These are phyloP conservation scores for Setomelanomma holmii DNA, from an alignment of 2,329 filamentous ascomycete genomes.

Conservation along the genomic window DNA sequence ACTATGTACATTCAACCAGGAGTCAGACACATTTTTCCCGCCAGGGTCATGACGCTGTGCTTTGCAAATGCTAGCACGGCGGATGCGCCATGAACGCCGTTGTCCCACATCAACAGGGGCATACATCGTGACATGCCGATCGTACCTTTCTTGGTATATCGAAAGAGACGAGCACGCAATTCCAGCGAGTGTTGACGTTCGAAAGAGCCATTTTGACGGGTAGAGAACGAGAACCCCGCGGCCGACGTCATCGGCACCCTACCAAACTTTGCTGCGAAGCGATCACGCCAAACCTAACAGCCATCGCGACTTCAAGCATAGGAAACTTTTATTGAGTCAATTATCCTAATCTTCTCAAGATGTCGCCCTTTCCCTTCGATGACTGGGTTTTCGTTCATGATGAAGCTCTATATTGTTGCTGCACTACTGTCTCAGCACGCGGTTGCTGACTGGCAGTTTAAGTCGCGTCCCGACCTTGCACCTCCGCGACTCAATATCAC, in stretches of 20 bases:
- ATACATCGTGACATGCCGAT: not conserved
- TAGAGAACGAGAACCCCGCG: slow-evolving; percentile 3
- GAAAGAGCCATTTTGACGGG: not conserved
- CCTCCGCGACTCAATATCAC: slow-evolving; percentile 56
- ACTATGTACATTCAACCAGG: no score
- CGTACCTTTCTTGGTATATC: not conserved
- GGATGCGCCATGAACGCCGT: slow-evolving; percentile 1
- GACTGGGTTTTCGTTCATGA: not conserved
- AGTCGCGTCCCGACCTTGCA: slow-evolving; percentile 53
- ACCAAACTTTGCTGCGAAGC: slow-evolving; percentile 4
- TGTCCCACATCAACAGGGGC: not conserved
- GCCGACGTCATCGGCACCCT: not conserved
- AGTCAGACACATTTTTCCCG: no score
- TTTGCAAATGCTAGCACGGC: not conserved
- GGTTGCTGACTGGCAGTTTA: not conserved
- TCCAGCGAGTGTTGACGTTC: slow-evolving; percentile 9
- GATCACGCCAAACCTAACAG: not conserved
- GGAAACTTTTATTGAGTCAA: no score
- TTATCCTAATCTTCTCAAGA: no score
- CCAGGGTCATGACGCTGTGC: not conserved
- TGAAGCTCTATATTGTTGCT: not conserved
- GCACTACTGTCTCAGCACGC: slow-evolving; percentile 24
- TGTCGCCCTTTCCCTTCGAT: no score
- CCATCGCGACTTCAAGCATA: not conserved
- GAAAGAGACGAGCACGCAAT: slow-evolving; percentile 16